Percentiles rank a stretch among this genome's conserved stretches.
phyloP scores from a whole-genome alignment of 805 yeast species.

The Peterozyma xylosa region DNA sequence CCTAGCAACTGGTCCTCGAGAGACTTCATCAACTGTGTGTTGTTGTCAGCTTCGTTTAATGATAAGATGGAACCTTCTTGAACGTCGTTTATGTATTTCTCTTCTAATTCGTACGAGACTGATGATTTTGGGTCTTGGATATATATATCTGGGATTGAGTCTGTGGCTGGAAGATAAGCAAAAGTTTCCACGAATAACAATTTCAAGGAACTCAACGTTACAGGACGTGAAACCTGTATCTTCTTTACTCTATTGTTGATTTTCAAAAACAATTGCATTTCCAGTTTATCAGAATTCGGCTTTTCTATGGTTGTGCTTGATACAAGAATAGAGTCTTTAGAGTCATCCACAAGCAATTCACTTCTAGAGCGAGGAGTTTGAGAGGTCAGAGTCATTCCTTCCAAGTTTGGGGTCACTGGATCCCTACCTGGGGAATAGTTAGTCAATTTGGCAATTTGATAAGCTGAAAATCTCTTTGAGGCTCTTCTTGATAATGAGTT shows the following conservation, averaged over 20 bases:
- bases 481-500: conserved; percentile 87
- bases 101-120: conserved; percentile 77
- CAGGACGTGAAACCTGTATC: conserved; percentile 34
- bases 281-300: not conserved
- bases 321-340: conserved; percentile 4
- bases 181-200: conserved; percentile 80
- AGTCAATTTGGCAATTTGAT: conserved; percentile 75
- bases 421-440: conserved; percentile 27
- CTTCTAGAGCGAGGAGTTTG: conserved; percentile 2
- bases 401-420: conserved; percentile 16
- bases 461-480: conserved; percentile 88
- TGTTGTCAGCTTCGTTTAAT: conserved; percentile 37
- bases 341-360: conserved; percentile 10
- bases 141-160: conserved; percentile 72
- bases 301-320: not conserved
- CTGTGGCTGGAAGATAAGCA: conserved; percentile 70
- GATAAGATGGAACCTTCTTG: conserved; percentile 52
- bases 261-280: conserved; percentile 35
- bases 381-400: conserved; percentile 2
- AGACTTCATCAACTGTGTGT: conserved; percentile 15
- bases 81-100: conserved; percentile 50
- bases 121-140: conserved; percentile 53
- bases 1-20: conserved; percentile 19
- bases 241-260: conserved; percentile 50
- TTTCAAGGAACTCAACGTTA: conserved; percentile 47